A percentile compares a stretch with the other conserved stretches of the same genome.
phyloP scores from a whole-genome alignment of 106 monocot genomes.

The Dendrobium nobile region DNA sequence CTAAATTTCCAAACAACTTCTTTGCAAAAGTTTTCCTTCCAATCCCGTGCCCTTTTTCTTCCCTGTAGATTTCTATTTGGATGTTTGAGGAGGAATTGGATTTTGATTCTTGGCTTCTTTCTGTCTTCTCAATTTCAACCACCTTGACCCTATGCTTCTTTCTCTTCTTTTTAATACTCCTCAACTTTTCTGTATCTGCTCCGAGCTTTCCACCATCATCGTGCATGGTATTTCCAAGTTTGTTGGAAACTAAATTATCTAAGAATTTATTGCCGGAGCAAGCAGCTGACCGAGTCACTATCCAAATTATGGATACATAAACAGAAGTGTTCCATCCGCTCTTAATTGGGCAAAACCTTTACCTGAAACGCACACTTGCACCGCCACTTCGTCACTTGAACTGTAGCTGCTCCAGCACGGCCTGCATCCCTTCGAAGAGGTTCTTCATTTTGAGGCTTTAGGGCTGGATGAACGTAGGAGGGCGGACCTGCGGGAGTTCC shows the following conservation, averaged over 20 bases:
- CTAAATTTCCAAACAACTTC: conserved; percentile 13
- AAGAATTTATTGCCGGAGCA: not conserved
- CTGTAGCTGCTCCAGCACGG: too few species aligned
- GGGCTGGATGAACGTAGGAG: too few species aligned
- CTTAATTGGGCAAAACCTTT: not conserved
- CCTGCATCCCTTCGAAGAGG: too few species aligned
- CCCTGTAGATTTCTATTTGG: not conserved
- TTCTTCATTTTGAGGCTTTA: too few species aligned
- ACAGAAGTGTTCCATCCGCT: not conserved
- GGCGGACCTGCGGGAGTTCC: too few species aligned
- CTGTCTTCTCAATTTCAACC: conserved; percentile 27
- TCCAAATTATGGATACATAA: not conserved
- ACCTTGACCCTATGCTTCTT: conserved; percentile 4
- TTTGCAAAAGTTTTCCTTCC: conserved; percentile 21
- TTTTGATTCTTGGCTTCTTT: conserved; percentile 20
- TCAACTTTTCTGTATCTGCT: not conserved
- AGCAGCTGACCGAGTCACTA: not conserved
- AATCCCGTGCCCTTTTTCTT: conserved; percentile 6
- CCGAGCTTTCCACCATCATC: not conserved
- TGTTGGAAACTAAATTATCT: not conserved
- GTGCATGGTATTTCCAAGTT: not conserved
- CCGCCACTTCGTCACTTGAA: not conserved
- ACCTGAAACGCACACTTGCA: not conserved
- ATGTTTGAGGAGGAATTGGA: conserved; percentile 8
- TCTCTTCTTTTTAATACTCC: not conserved